Evolutionary conservation across 768 basidiomycete species (phyloP).

Genomic region (Hortiboletus flavorubellus): DNA sequence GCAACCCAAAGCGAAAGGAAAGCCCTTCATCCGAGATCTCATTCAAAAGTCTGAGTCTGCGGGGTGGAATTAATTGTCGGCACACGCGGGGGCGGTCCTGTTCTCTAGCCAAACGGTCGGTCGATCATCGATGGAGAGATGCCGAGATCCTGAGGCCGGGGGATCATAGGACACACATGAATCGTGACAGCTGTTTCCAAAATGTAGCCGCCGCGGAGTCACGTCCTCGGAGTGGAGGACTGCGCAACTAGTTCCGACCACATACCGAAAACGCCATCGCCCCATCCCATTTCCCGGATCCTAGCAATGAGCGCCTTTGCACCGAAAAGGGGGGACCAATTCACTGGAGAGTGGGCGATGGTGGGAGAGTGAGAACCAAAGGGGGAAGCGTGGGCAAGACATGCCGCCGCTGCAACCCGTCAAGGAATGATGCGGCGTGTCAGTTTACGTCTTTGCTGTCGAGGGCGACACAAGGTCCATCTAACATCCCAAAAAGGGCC

Average conservation of each 20-base stretch:
- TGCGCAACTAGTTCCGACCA: constrained; percentile 8
- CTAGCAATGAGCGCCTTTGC: neutral
- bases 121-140: constrained; percentile 20
- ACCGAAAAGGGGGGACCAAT: neutral
- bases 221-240: neutral
- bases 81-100: constrained; percentile 8
- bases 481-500: constrained; percentile 6
- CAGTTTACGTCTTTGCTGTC: constrained; percentile 25
- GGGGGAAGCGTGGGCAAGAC: constrained; percentile 13
- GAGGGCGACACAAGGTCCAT: constrained; percentile 10
- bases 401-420: constrained; percentile 7
- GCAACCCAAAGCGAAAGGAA: neutral
- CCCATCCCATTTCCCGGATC: constrained; percentile 5
- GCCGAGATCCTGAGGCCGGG: constrained; percentile 17
- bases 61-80: neutral
- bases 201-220: constrained; percentile 23
- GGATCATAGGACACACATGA: constrained; percentile 15
- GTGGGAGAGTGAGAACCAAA: neutral
- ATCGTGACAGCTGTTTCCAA: constrained; percentile 10
- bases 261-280: constrained; percentile 2
- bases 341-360: neutral
- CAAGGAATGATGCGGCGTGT: constrained; percentile 23
- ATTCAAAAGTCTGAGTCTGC: neutral
- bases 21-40: constrained; percentile 1
- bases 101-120: constrained; percentile 14